Conservation (phyloP, 1,139 yeast species). For the Taphrina betulina region DNA sequence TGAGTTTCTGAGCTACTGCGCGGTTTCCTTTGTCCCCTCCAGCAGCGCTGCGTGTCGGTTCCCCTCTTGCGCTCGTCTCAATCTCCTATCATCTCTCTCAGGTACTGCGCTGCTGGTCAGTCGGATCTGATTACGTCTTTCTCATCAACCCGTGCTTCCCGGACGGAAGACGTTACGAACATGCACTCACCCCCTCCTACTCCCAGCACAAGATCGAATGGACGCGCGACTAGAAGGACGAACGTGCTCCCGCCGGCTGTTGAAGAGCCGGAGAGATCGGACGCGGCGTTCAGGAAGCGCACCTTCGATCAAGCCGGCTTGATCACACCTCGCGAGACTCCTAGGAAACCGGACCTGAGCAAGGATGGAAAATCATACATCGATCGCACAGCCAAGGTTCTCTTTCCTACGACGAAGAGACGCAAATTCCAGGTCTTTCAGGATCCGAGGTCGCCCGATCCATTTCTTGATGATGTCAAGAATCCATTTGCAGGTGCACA, state of each 20-base stretch:
- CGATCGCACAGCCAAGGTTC: slow-evolving; percentile 16
- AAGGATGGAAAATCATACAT: not conserved
- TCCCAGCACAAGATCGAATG: slow-evolving; percentile 3
- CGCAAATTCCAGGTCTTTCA: slow-evolving; percentile 21
- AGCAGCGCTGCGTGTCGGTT: too few relatives aligned
- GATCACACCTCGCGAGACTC: slow-evolving; percentile 29
- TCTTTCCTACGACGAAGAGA: slow-evolving; percentile 6
- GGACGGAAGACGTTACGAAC: too few relatives aligned
- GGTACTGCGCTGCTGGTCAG: too few relatives aligned
- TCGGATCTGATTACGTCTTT: too few relatives aligned
- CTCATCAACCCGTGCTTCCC: too few relatives aligned
- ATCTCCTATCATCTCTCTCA: too few relatives aligned
- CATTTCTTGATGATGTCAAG: slow-evolving; percentile 10
- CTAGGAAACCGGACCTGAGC: not conserved
- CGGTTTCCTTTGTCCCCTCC: too few relatives aligned
- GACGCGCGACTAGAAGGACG: slow-evolving; percentile 3
- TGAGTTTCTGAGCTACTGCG: too few relatives aligned
- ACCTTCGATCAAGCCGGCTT: slow-evolving; percentile 23
- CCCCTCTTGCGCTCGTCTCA: too few relatives aligned
- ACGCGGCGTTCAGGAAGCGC: slow-evolving; percentile 8
- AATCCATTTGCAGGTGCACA: slow-evolving; percentile 17
- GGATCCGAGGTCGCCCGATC: slow-evolving; percentile 22
- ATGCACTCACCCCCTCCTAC: slow-evolving; percentile 26
- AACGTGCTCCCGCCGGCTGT: not conserved
- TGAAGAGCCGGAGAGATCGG: not conserved